Percentiles rank a stretch among this genome's conserved stretches.
Conservation (phyloP, 306 rosid genomes). For the Trifolium dubium region DNA sequence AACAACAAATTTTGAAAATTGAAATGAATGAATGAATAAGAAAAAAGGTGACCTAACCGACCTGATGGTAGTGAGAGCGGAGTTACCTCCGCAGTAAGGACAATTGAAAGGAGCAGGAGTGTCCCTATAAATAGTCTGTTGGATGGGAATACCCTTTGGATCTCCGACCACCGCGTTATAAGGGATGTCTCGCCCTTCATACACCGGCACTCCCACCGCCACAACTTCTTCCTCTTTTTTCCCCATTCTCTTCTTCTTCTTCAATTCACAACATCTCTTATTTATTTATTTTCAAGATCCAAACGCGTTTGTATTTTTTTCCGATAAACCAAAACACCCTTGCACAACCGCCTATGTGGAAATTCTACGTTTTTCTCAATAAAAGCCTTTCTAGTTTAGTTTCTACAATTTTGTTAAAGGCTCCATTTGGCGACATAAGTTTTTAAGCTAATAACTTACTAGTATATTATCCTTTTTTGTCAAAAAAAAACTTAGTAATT, state of each 20-base stretch:
- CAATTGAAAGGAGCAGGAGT: slow-evolving; percentile 93
- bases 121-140: slow-evolving; percentile 81
- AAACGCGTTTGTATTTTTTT: not conserved
- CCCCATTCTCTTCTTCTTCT: not conserved
- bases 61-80: slow-evolving; percentile 65
- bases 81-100: slow-evolving; percentile 56
- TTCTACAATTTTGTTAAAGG: too few species aligned
- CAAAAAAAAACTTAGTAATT: too few species aligned
- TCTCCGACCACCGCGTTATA: not conserved
- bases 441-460: too few species aligned
- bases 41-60: too few species aligned
- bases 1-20: too few species aligned
- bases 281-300: too few species aligned
- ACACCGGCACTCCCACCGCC: not conserved
- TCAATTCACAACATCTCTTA: not conserved
- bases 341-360: not conserved
- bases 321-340: not conserved
- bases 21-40: too few species aligned
- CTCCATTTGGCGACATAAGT: too few species aligned
- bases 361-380: not conserved
- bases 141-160: slow-evolving; percentile 13
- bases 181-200: not conserved
- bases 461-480: too few species aligned
- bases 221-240: not conserved
- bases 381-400: too few species aligned